phyloP scores from a whole-genome alignment of 2,329 filamentous ascomycete genomes.

The Aspergillus chevalieri region DNA sequence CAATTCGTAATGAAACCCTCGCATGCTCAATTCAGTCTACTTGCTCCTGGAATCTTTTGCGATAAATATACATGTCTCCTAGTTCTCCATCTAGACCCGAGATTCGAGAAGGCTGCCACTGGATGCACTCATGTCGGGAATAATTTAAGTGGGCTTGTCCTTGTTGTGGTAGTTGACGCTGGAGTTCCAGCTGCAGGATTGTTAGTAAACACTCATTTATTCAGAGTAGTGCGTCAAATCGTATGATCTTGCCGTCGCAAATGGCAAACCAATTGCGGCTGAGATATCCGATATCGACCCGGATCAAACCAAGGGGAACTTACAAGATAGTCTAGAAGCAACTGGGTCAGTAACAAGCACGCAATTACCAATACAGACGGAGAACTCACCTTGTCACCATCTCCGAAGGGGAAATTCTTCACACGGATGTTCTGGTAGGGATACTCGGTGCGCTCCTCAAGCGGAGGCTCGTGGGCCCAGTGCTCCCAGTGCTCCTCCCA shows the following conservation, averaged over 20 bases:
- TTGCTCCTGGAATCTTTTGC: slow-evolving; percentile 10
- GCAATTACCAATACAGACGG: not conserved
- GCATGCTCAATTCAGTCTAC: slow-evolving; percentile 15
- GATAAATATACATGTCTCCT: slow-evolving; percentile 28
- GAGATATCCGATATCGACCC: not conserved
- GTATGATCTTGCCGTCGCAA: not conserved
- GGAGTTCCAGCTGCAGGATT: slow-evolving; percentile 71
- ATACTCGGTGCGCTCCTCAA: slow-evolving; percentile 90
- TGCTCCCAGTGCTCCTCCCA: slow-evolving; percentile 98
- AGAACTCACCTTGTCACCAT: slow-evolving; percentile 80
- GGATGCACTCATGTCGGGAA: not conserved
- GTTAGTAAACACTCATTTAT: slow-evolving; percentile 10
- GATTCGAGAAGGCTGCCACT: slow-evolving; percentile 1
- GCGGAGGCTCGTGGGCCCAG: slow-evolving; percentile 74
- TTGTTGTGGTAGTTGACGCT: slow-evolving; percentile 96
- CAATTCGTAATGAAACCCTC: slow-evolving; percentile 17
- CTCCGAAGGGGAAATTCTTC: slow-evolving; percentile 92
- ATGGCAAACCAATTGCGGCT: not conserved
- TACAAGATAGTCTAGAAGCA: slow-evolving; percentile 57
- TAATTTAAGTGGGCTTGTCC: slow-evolving; percentile 56
- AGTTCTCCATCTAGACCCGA: slow-evolving; percentile 1
- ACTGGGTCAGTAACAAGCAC: slow-evolving; percentile 2
- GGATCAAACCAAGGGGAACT: slow-evolving; percentile 30
- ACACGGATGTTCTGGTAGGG: slow-evolving; percentile 95
- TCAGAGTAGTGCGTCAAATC: not conserved